A percentile compares a stretch with the other conserved stretches of the same genome.
phyloP scores from a whole-genome alignment of 2,329 filamentous ascomycete genomes.

The Fonsecaea erecta region DNA sequence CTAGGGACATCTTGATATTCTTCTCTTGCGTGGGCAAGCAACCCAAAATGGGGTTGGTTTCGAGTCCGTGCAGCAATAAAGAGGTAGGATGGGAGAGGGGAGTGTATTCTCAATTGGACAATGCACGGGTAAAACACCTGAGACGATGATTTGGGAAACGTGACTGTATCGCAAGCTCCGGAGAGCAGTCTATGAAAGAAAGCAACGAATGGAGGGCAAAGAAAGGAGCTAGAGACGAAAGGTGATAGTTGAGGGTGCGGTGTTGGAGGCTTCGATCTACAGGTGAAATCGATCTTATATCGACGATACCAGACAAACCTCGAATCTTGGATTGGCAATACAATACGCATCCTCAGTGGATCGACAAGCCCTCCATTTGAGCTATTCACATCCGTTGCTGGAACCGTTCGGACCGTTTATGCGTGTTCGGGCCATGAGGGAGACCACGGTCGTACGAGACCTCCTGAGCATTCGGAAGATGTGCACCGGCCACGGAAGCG shows the following conservation, averaged over 20 bases:
- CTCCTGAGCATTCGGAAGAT: background rate
- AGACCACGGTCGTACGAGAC: background rate
- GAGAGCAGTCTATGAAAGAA: background rate
- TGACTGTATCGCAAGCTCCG: background rate
- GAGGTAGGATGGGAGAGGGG: background rate
- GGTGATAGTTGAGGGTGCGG: background rate
- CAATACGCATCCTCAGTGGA: background rate
- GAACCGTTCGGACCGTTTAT: background rate
- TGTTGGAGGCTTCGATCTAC: background rate
- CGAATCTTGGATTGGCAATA: background rate
- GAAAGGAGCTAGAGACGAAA: background rate
- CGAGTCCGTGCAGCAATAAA: background rate
- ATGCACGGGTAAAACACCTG: background rate
- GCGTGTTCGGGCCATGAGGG: background rate
- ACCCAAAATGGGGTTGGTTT: background rate
- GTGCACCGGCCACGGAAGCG: background rate
- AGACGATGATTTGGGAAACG: background rate
- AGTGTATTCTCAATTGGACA: background rate
- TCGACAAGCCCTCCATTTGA: background rate
- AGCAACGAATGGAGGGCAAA: too few relatives aligned
- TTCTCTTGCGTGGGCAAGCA: background rate
- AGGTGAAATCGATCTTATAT: background rate
- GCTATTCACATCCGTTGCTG: background rate
- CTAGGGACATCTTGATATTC: slow-evolving; percentile 24
- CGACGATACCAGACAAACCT: background rate